Conservation (phyloP, 257 asterid species). For the Verbascum thapsus region DNA sequence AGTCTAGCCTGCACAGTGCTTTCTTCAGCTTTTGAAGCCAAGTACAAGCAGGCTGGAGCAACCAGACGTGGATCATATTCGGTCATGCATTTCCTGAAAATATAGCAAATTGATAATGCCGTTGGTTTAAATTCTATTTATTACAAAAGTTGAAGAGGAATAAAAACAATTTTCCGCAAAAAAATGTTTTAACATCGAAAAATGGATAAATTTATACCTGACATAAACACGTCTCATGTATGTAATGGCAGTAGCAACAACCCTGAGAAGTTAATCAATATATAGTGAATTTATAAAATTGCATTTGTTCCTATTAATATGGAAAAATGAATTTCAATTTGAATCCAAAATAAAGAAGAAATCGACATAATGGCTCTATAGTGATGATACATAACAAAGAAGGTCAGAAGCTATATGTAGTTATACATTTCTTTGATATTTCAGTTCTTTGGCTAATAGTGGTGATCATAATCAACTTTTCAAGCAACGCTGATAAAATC, state of each 20-base stretch:
- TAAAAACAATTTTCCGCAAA: conserved; percentile 23
- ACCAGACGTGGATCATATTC: conserved; percentile 94
- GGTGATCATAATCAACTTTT: background rate
- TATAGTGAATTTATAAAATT: conserved; percentile 12
- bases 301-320: background rate
- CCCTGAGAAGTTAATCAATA: conserved; percentile 63
- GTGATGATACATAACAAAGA: too few relatives aligned
- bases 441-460: background rate
- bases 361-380: too few relatives aligned
- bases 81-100: conserved; percentile 76
- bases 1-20: conserved; percentile 91
- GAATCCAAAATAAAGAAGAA: too few relatives aligned
- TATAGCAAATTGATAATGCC: too few relatives aligned
- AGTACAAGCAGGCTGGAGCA: conserved; percentile 91
- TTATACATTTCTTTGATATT: background rate
- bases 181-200: background rate
- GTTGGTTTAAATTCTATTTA: conserved; percentile 17
- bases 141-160: background rate
- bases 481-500: background rate
- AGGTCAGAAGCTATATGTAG: too few relatives aligned
- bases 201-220: conserved; percentile 46
- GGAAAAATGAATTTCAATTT: background rate
- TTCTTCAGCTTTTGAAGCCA: conserved; percentile 99
- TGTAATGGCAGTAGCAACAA: conserved; percentile 90
- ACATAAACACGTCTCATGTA: conserved; percentile 92